A percentile compares a stretch with the other conserved stretches of the same genome.
These are phyloP conservation scores for Mycena filopes DNA, from an alignment of 768 basidiomycete genomes.

Conservation along the genomic window DNA sequence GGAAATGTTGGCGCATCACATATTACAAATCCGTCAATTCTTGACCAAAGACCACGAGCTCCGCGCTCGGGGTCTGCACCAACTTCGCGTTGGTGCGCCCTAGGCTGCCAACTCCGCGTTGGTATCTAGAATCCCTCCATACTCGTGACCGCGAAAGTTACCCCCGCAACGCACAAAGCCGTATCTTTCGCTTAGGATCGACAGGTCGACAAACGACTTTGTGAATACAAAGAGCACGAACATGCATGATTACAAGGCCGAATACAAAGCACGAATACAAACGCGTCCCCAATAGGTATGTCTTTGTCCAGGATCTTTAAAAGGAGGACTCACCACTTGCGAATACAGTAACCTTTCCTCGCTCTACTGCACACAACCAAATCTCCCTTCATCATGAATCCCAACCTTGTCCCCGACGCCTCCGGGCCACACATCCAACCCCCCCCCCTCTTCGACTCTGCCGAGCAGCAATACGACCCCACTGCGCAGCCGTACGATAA, in stretches of 20 bases:
- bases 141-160: neutral
- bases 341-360: neutral
- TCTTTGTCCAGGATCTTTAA: constrained; percentile 1
- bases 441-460: too few relatives aligned
- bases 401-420: neutral
- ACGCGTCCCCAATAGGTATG: neutral
- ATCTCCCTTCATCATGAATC: neutral
- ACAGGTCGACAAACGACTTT: too few relatives aligned
- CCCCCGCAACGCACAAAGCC: too few relatives aligned
- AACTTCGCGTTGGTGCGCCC: neutral
- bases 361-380: too few relatives aligned
- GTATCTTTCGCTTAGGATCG: too few relatives aligned
- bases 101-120: neutral
- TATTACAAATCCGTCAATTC: too few relatives aligned
- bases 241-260: too few relatives aligned
- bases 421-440: neutral
- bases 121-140: neutral
- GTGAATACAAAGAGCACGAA: too few relatives aligned
- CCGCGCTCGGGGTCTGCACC: neutral
- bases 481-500: too few relatives aligned
- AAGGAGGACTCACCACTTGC: neutral
- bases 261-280: neutral
- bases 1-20: too few relatives aligned
- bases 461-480: too few relatives aligned
- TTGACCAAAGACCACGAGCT: neutral